Evolutionary conservation across 768 basidiomycete genomes (phyloP), one percentile per base, ranked within the genome.

Genomic region (Boletus huronensis): DNA sequence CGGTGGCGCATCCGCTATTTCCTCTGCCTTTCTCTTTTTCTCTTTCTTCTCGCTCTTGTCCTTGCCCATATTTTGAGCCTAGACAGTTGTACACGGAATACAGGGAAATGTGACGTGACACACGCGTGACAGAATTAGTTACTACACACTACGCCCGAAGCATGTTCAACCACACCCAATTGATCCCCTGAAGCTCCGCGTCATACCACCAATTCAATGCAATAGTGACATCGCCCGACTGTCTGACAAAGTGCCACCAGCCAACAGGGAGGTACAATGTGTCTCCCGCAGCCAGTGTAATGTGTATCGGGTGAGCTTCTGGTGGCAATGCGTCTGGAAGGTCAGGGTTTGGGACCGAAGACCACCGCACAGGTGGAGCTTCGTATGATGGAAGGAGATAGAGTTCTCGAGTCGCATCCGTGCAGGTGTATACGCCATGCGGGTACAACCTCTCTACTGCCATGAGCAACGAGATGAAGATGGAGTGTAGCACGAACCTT

Each of bases 201-300:
- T 94, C 91, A 66, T 90, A 92, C 91, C 91, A 94, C 85, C 88
- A 93, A 64, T 94, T 94, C 21, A 90, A 62, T 2, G 90, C 89
- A 54, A 93, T 82, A 1, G 81, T 84, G 23, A 76, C 74, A 55
- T 77, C 74, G 4, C 77, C 79, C 4, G 79, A 74, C 66, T 97
- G 94, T 38, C 82, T 78, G 34, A 96, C 92, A 64, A 90, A 81
- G 67, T 96, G 94, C 87, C 88, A 96, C 95, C 95, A 97, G 0
- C 91, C 87, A 5, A 87, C 81, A n/a, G 95, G 95, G 19, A 97
- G 81, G 70, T 93, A 96, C 19, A 97, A 72, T 1, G 87, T 84
- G 59, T 95, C 88, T 4, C 94, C 93, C 6, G 82, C 80, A 5
- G 72, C 57, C 7, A 97, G 65, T 1, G 81, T 82, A 25, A 95